These are phyloP conservation scores for Penstemon eatonii DNA, from an alignment of 257 asterid genomes.

Conservation along the genomic window DNA sequence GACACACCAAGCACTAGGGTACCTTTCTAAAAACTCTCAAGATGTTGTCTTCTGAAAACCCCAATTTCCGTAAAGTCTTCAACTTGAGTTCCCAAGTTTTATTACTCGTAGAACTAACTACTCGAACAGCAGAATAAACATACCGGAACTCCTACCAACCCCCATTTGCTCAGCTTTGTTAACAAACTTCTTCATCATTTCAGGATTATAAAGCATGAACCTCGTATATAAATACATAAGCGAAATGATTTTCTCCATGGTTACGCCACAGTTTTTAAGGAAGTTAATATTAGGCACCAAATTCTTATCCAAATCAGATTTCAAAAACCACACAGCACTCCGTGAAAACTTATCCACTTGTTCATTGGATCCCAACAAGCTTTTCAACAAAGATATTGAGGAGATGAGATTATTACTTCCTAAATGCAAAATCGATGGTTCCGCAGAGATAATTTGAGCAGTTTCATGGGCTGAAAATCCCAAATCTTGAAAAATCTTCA, in stretches of 20 bases:
- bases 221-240: background rate
- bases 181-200: too few relatives aligned
- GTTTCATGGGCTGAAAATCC: constrained; percentile 35
- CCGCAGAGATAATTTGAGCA: constrained; percentile 28
- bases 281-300: constrained; percentile 39
- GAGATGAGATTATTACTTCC: constrained; percentile 23
- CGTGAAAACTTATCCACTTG: constrained; percentile 29
- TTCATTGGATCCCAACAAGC: constrained; percentile 34
- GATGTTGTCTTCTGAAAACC: too few relatives aligned
- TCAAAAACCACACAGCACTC: constrained; percentile 26
- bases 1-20: too few relatives aligned
- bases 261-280: constrained; percentile 30
- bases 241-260: constrained; percentile 17
- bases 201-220: too few relatives aligned
- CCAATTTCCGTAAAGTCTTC: too few relatives aligned
- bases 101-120: too few relatives aligned
- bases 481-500: constrained; percentile 40
- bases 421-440: constrained; percentile 29
- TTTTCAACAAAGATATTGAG: constrained; percentile 29
- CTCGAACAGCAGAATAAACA: too few relatives aligned
- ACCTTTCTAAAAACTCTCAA: too few relatives aligned
- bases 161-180: too few relatives aligned
- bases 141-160: too few relatives aligned
- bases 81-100: too few relatives aligned
- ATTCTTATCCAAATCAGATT: constrained; percentile 30